Percentiles rank a stretch among this genome's conserved stretches.
Evolutionary conservation across 169 alveolate genomes (phyloP).

Genomic region (Neospora caninum): DNA sequence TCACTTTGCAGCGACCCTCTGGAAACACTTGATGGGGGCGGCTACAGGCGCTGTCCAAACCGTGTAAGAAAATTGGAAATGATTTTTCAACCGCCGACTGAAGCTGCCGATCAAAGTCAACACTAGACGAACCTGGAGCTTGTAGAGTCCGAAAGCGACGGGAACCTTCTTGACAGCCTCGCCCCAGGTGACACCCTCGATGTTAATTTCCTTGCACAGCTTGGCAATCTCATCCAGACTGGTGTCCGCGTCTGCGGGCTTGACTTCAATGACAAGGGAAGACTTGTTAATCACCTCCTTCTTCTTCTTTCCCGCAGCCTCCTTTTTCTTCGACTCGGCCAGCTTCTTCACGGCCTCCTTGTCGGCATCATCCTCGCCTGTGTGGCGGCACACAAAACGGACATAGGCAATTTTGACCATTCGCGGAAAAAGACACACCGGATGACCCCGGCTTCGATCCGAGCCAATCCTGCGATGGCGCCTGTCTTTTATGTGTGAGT

Average conservation of each 20-base stretch:
- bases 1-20: too few relatives aligned
- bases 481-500: not conserved
- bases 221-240: slow-evolving; percentile 80
- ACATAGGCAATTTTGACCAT: not conserved
- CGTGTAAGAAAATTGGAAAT: too few relatives aligned
- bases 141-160: slow-evolving; percentile 85
- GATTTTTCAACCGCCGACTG: too few relatives aligned
- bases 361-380: slow-evolving; percentile 64
- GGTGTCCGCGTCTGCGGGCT: slow-evolving; percentile 84
- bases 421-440: not conserved
- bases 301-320: slow-evolving; percentile 64
- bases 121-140: slow-evolving; percentile 75
- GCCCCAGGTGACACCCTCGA: slow-evolving; percentile 89
- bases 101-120: too few relatives aligned
- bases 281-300: slow-evolving; percentile 74
- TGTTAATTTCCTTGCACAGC: slow-evolving; percentile 76
- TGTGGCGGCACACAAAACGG: not conserved
- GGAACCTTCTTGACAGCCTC: slow-evolving; percentile 85
- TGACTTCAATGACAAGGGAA: slow-evolving; percentile 84
- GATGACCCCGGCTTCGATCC: not conserved
- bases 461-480: not conserved
- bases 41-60: too few relatives aligned
- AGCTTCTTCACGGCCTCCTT: slow-evolving; percentile 41
- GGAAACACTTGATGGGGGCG: too few relatives aligned
- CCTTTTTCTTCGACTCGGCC: slow-evolving; percentile 64